Evolutionary conservation across 2,329 filamentous ascomycete genomes (phyloP), one percentile per base, ranked within the genome.

Genomic region (Neofusicoccum umdonicola): DNA sequence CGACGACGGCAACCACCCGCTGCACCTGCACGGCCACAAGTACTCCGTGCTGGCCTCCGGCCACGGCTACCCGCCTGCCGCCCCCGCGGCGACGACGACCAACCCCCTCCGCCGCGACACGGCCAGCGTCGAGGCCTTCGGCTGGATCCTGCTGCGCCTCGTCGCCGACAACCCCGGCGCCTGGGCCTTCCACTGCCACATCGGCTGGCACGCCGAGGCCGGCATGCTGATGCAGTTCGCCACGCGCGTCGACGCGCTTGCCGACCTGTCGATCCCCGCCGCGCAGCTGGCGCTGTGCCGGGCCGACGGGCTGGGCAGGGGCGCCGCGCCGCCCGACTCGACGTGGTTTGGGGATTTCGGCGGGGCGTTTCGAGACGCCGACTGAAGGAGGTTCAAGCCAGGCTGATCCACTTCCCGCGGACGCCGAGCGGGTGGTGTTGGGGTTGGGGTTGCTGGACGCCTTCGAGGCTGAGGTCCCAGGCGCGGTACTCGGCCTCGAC

Each of bases 151-250:
- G 11, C 72, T 94, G 11, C 71, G 81, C 0, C 82, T 83, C 67
- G 69, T 76, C 65, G 86, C 88, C 1, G 83, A 90, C 71, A 91
- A 91, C 68, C 87, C 89, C 11, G 88, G 88, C 68, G 71, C 75
- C 66, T 79, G 81, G 81, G 70, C 81, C 13, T 82, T 93, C 79
- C 90, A 93, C 77, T 93, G 90, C 76, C 91, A 94, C 73, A 89
- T 93, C 62, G 89, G 91, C 72, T 94, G 74, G 77, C 75, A 77
- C 65, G 68, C 66, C n/a, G 72, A 74, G 57, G 72, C 72, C 2
- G 74, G 74, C 15, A 57, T 77, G 61, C 65, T 83, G 37, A 88
- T 88, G 86, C 84, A 87, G 72, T 81, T 89, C 62, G 69, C 86
- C 34, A 82, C 80, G 7, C 75, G 81, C 35, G 74, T 79, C 11